Evolutionary conservation across 768 basidiomycete species (phyloP), one percentile per base, ranked within the genome.

Genomic region (Lentinula raphanica): DNA sequence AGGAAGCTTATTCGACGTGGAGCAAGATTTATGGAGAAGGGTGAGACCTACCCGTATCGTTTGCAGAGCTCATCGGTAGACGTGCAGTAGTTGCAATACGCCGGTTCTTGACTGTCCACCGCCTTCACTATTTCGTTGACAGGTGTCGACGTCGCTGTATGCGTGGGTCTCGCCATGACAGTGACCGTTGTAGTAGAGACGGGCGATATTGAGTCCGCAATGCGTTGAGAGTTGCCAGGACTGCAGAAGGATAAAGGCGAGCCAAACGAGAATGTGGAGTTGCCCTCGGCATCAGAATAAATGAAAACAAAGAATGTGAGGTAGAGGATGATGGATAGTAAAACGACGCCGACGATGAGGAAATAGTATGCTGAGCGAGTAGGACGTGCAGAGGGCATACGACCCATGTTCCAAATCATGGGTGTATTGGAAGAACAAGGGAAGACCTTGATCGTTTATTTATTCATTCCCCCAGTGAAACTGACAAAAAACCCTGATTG

Each of bases 31-130:
- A 7, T 36, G 11, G 6, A 36, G 21, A 36, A 17, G n/a, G n/a
- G 15, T 13, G 5, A 35, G 32, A 39, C 51, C 9, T 23, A n/a
- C 42, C 51, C 51, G 5, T 53, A 53, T 23, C 51, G 36, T 39
- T 53, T 39, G 17, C 51, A 53, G 6, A 53, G 3, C 36, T 53
- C 51, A 25, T 53, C 51, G 9, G 51, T 38, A 19, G 36, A 35
- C 5, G 51, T 53, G 8, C 51, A 53, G 9, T 53, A 53, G n/a
- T 53, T 53, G 27, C 51, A 53, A 25, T 36, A 53, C 28, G 15
- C 35, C 1, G 51, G 51, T 23, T 53, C 51, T 8, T 11, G 36
- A 21, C 39, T 35, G 13, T 23, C 4, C n/a, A 3, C 1, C 8
- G 21, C 9, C 12, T 44, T 21, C 8, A 25, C 21, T 21, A 5